Base-by-base conservation (phyloP, 2,329 filamentous ascomycete genomes). In the Sarocladium strictum region DNA sequence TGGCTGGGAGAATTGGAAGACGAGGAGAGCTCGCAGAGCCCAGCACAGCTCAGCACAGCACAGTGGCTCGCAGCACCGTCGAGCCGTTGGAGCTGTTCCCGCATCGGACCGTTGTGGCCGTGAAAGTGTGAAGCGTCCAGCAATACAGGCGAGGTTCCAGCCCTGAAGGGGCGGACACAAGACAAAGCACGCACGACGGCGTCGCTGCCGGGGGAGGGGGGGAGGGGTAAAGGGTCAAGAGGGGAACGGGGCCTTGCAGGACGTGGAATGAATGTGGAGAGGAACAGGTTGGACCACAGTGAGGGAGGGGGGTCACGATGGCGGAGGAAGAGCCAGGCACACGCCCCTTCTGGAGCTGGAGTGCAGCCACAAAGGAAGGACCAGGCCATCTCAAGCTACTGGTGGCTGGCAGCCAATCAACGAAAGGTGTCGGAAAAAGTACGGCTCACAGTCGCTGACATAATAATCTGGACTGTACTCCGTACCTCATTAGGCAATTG, bases 81-180 rank as follows among this genome's bases (percentile, higher is more conserved):
- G 56, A 56, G 56, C 57, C 62, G 60, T 60, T 61, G 60, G 53
- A 32, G 47, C 43, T 38, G 56, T 57, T 55, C 53, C 56, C 61
- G 53, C 56, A 58, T 73, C 76, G 77, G 77, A 77, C 74, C 76
- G 76, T 78, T 68, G 67, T 69, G 71, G 74, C 77, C 76, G 76
- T 75, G 66, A 68, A 69, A 57, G 14, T 32, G 43, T 32, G 43
- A 49, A 32, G 15, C 17, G 47, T 3, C 12, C n/a, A 27, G 27
- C 17, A 33, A 35, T 5, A 35, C n/a, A 33, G 47, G 27, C 14
- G 47, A 51, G 53, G 50, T 53, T 26, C 27, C 35, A 51, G 53
- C 29, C 27, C 47, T 17, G 17, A 51, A 15, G 3, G 47, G 47
- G 27, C 19, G 29, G 27, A 35, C 17, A 51, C 7, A 27, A 51